phyloP scores from a whole-genome alignment of 495 filamentous ascomycete species.

The Penicillium lagena region DNA sequence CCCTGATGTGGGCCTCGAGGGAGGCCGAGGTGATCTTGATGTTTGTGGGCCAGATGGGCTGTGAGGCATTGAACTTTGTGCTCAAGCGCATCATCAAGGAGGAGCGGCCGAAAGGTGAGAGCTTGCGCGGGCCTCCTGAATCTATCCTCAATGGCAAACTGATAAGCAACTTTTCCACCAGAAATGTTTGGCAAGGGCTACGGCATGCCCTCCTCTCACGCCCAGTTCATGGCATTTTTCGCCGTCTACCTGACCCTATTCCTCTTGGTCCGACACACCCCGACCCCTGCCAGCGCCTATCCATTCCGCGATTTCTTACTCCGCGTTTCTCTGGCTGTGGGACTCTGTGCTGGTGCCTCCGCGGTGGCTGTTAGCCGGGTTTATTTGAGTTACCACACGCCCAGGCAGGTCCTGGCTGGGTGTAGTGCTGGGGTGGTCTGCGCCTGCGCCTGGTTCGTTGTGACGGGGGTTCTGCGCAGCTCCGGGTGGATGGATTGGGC shows the following conservation, averaged over 20 bases:
- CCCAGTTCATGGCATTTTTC: conserved; percentile 91
- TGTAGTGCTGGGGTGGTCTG: conserved; percentile 62
- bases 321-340: conserved; percentile 48
- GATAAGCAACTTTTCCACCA: conserved; percentile 12
- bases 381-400: conserved; percentile 92
- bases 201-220: conserved; percentile 97
- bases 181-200: conserved; percentile 89
- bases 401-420: conserved; percentile 78
- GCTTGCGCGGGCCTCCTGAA: conserved; percentile 2
- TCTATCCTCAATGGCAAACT: not conserved
- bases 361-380: conserved; percentile 73
- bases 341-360: conserved; percentile 53
- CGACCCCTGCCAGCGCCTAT: conserved; percentile 37
- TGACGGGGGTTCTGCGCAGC: conserved; percentile 57
- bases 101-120: conserved; percentile 69
- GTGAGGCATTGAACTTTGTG: conserved; percentile 87
- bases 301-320: conserved; percentile 49
- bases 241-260: conserved; percentile 76
- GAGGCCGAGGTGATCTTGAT: conserved; percentile 87
- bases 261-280: conserved; percentile 68
- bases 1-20: conserved; percentile 81
- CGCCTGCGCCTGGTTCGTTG: conserved; percentile 71
- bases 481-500: conserved; percentile 63
- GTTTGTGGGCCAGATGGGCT: conserved; percentile 86
- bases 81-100: conserved; percentile 90